phyloP scores from a whole-genome alignment of 2,329 filamentous ascomycete genomes.

The Apiospora aurea region DNA sequence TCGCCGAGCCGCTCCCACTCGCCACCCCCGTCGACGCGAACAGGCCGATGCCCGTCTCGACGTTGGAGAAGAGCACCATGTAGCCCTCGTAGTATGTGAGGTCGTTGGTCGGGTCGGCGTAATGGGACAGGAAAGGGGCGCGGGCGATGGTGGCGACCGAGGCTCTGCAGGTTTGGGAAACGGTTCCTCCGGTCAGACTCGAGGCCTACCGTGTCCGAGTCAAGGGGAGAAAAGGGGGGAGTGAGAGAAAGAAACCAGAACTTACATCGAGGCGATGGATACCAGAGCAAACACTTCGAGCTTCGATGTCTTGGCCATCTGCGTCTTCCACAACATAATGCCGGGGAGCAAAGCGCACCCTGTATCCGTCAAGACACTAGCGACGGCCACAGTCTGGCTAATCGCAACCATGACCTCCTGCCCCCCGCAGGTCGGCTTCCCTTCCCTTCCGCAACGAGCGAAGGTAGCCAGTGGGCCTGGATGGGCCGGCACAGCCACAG shows the following conservation, averaged over 20 bases:
- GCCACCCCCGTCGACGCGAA: conserved; percentile 24
- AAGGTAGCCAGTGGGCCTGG: conserved; percentile 36
- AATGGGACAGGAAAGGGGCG: conserved; percentile 33
- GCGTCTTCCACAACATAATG: conserved; percentile 42
- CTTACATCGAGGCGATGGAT: conserved; percentile 38
- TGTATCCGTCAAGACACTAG: conserved; percentile 42
- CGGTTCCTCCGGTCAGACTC: not conserved
- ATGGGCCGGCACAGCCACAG: conserved; percentile 45
- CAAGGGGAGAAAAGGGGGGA: not conserved
- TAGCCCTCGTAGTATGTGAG: conserved; percentile 33
- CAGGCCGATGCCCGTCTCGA: conserved; percentile 33
- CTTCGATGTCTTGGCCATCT: conserved; percentile 38
- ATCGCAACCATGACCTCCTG: conserved; percentile 35
- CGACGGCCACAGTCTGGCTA: conserved; percentile 40
- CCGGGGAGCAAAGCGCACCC: conserved; percentile 41
- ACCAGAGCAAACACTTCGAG: conserved; percentile 34
- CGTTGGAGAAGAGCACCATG: conserved; percentile 34
- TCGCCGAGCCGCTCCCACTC: conserved; percentile 25
- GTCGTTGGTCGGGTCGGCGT: conserved; percentile 33
- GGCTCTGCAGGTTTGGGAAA: conserved; percentile 28
- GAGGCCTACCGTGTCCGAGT: too few species aligned
- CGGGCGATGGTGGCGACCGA: conserved; percentile 35
- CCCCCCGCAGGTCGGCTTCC: conserved; percentile 30
- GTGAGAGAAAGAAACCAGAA: not conserved
- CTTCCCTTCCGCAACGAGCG: conserved; percentile 38